Conservation (phyloP, 1,284 basidiomycete species). For the Sanghuangporus weigelae region DNA sequence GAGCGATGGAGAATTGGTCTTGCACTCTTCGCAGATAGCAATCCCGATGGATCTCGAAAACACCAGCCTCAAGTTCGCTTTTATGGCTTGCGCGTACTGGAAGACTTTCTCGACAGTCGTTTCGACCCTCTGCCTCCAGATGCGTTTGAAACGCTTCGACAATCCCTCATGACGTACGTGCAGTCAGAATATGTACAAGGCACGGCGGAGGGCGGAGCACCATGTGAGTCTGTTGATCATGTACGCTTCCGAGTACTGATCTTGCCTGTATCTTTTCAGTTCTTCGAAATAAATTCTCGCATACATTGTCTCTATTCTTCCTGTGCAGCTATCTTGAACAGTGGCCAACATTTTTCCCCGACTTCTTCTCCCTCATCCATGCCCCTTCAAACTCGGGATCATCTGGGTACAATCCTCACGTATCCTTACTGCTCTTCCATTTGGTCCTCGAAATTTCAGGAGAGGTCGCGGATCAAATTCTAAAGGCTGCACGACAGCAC, state of each 20-base stretch:
- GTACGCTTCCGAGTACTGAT: slow-evolving; percentile 7
- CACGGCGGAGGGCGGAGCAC: slow-evolving; percentile 63
- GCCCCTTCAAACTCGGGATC: slow-evolving; percentile 35
- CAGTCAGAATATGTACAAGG: slow-evolving; percentile 77
- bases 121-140: slow-evolving; percentile 67
- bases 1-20: slow-evolving; percentile 79
- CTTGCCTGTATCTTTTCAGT: slow-evolving; percentile 39
- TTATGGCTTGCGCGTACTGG: slow-evolving; percentile 80
- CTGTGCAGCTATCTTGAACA: slow-evolving; percentile 82
- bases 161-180: slow-evolving; percentile 68
- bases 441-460: slow-evolving; percentile 87
- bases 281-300: slow-evolving; percentile 95
- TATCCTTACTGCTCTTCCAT: slow-evolving; percentile 83
- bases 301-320: slow-evolving; percentile 94
- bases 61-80: slow-evolving; percentile 75
- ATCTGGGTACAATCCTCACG: slow-evolving; percentile 67
- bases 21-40: slow-evolving; percentile 62
- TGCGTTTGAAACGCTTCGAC: slow-evolving; percentile 64
- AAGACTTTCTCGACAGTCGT: slow-evolving; percentile 82
- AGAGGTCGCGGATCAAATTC: slow-evolving; percentile 88
- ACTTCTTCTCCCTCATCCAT: slow-evolving; percentile 73
- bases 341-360: slow-evolving; percentile 79
- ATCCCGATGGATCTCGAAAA: slow-evolving; percentile 53
- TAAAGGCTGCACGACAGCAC: slow-evolving; percentile 78
- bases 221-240: slow-evolving; percentile 53